Conservation (phyloP, 1,284 basidiomycete species). For the Trichosporon asahii region DNA sequence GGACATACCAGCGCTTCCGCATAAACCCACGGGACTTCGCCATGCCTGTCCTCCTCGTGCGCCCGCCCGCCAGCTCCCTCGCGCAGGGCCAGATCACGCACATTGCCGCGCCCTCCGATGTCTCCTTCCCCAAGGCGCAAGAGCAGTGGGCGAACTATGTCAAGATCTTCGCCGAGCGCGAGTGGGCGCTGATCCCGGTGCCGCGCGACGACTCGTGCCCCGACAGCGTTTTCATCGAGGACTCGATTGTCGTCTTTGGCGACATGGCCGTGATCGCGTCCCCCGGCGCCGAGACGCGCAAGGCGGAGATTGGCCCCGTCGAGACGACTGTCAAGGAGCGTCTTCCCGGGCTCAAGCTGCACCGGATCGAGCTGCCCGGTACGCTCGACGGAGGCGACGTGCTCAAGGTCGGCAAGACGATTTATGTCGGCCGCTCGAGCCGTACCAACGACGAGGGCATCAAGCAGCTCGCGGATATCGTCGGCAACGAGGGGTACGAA, state of each 20-base stretch:
- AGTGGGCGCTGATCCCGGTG: slow-evolving; percentile 13
- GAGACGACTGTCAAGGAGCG: background rate
- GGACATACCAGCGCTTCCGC: background rate
- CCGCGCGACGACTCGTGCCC: slow-evolving; percentile 14
- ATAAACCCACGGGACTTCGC: background rate
- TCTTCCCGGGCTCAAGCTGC: slow-evolving; percentile 10
- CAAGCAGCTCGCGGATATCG: slow-evolving; percentile 9
- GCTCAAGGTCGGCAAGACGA: slow-evolving; percentile 18
- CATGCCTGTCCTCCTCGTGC: slow-evolving; percentile 15
- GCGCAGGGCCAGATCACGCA: slow-evolving; percentile 20
- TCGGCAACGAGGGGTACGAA: slow-evolving; percentile 9
- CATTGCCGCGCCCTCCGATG: slow-evolving; percentile 5
- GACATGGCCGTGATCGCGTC: slow-evolving; percentile 13
- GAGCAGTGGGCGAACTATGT: slow-evolving; percentile 12
- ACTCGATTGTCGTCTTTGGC: slow-evolving; percentile 17
- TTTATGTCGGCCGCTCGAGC: slow-evolving; percentile 13
- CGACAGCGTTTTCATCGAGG: slow-evolving; percentile 18
- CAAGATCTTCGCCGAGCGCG: background rate
- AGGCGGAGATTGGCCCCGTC: slow-evolving; percentile 8
- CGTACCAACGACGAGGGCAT: slow-evolving; percentile 17
- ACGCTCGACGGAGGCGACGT: slow-evolving; percentile 18
- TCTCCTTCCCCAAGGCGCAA: background rate
- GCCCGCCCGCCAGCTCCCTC: slow-evolving; percentile 8
- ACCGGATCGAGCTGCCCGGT: slow-evolving; percentile 2
- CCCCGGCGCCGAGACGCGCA: slow-evolving; percentile 1